Base-by-base conservation (phyloP, 2,329 filamentous ascomycete species). In the Tolypocladium capitatum region DNA sequence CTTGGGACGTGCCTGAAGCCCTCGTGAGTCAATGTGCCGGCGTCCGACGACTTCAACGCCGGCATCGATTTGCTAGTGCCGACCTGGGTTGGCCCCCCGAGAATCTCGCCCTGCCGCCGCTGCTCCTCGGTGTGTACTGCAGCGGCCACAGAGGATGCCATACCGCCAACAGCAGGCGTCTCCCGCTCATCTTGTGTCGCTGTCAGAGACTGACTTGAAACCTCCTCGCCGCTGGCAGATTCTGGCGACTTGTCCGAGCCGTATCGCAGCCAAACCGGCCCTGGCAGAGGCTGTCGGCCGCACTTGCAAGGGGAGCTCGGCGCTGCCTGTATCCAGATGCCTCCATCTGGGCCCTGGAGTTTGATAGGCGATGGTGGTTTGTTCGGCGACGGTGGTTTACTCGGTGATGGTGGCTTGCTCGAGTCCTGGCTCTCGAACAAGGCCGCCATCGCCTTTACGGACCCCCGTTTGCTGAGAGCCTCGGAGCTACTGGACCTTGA, bases 361-460 rank as follows among this genome's bases (percentile, higher is more conserved):
- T 42, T 30, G 20, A 16, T 5, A 5, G 30, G 30, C 34, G 36
- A 33, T 13, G 16, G 18, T 18, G 20, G 13, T 9, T 24, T 28
- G n/a, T n/a, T 46, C 2, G 45, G 46, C 5, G 48, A 41, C 32
- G 35, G 16, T 4, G 16, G 14, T 16, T 35, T 35, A 18, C 13
- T 13, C 13, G 35, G 31, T 21, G 36, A 35, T 6, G n/a, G 16
- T 7, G 16, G 14, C 20, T 35, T 35, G 27, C 13, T 13, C 36
- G 33, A 30, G 8, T 53, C 50, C 14, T 56, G 54, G 8, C 55
- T 66, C 51, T 78, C 72, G 56, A 76, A 76, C 56, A 69, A 66
- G 33, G 74, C 74, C 4, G 74, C 68, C 64, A 78, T 75, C 2
- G 71, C 72, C 53, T 62, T 72, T 13, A 76, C 73, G 3, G 63